Conservation (phyloP, 2,329 filamentous ascomycete genomes). For the Chrysoporthe deuterocubensis region DNA sequence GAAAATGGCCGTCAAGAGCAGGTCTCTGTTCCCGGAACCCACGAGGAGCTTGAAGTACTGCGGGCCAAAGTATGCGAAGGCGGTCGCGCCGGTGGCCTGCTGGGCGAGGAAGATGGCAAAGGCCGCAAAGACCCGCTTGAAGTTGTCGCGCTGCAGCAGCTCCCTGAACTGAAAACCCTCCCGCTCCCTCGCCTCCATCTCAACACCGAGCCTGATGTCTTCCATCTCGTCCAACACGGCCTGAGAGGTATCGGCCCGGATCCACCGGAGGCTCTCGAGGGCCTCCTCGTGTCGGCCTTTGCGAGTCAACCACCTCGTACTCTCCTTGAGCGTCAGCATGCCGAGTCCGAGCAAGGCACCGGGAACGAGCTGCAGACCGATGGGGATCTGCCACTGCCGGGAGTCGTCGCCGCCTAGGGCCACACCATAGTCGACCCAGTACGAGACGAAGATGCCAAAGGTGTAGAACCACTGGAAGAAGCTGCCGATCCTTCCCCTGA, state of each 20-base stretch:
- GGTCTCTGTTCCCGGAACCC: conserved; percentile 46
- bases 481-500: conserved; percentile 47
- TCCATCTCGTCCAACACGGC: conserved; percentile 49
- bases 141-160: conserved; percentile 49
- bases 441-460: conserved; percentile 36
- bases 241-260: conserved; percentile 48
- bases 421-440: conserved; percentile 54
- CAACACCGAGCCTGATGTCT: conserved; percentile 52
- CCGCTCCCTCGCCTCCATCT: conserved; percentile 48
- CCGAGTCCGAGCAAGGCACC: conserved; percentile 52
- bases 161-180: conserved; percentile 49
- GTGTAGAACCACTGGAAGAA: conserved; percentile 53
- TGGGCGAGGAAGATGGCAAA: conserved; percentile 55
- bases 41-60: conserved; percentile 59
- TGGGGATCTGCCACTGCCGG: conserved; percentile 59
- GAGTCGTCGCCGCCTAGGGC: conserved; percentile 34
- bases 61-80: conserved; percentile 58
- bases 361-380: conserved; percentile 55
- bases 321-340: conserved; percentile 53
- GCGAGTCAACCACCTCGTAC: conserved; percentile 54
- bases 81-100: conserved; percentile 58
- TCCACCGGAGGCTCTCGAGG: conserved; percentile 53
- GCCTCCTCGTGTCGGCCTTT: conserved; percentile 49
- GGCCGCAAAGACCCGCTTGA: conserved; percentile 47
- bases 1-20: conserved; percentile 57